Evolutionary conservation across 768 basidiomycete genomes (phyloP), one percentile per base, ranked within the genome.

Genomic region (Xerocomus brunneocitrinus): DNA sequence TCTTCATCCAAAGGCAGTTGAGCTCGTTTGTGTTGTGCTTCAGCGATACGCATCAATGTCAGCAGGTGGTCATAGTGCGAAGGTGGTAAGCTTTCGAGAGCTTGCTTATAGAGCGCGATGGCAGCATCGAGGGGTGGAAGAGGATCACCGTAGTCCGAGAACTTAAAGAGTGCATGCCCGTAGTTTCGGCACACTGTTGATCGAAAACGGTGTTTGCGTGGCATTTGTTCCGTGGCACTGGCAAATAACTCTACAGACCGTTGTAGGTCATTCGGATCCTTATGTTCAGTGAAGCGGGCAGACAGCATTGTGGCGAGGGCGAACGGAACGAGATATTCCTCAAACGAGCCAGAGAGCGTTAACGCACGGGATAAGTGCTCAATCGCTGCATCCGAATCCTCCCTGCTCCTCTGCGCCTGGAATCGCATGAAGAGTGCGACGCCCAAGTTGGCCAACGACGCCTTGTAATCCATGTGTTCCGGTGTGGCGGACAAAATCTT

Each of bases 381-480:
- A 1, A 67, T 58, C 13, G 61, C 66, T 2, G 30, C 6, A 25
- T 63, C 54, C 39, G 67, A 42, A 47, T 66, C 65, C 0, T 1
- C 45, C 19, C 22, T 34, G 25, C 19, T 49, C 12, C 41, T 35
- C 12, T 56, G 61, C 3, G 31, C 25, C 41, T 54, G 48, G 40
- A 60, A 67, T 34, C 65, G 61, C n/a, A 30, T 3, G 32, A 58
- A 58, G 25, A 67, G 44, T 5, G 58, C 53, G 2, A 0, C 0
- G 3, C 51, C 54, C 42, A 67, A 38, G 36, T 63, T 53, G 25
- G 47, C 24, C 32, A 61, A 53, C 14, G 30, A 45, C 0, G 8
- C n/a, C 35, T 44, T 53, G 52, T 56, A 55, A 19, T 59, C 46
- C 2, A 30, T 3, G 2, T 58, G 45, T 10, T 50, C 35, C 2